Evolutionary conservation across 805 yeast genomes (phyloP), one percentile per base, ranked within the genome.

Genomic region (Scheffersomyces amazonensis): DNA sequence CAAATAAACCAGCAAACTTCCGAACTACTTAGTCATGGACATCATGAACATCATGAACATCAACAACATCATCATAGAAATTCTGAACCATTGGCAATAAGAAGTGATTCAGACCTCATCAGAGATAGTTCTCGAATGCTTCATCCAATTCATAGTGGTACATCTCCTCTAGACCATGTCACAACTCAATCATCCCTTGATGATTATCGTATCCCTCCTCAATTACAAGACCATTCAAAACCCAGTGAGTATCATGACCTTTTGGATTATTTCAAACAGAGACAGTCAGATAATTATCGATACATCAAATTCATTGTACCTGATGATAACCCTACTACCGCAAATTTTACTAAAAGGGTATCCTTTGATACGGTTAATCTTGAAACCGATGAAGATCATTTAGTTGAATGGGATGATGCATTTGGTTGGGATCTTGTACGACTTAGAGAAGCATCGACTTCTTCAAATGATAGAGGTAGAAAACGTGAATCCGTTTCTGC

Each of bases 361-460:
- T 71, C 79, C 2, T 78, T 76, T 48, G 81, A 78, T 53, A 75
- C 82, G 13, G 72, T 78, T 15, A 67, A 76, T 40, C 36, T 67
- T 18, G 55, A 56, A 39, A 60, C 48, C 23, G 52, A 48, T 28
- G 54, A 52, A 23, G 48, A 44, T 12, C 52, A 52, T 29, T 50
- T 41, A 15, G 50, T 31, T 34, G 52, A 32, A 32, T 37, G 36
- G 34, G 48, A 23, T 13, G 50, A 43, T 44, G 51, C 41, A 21
- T 31, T 36, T 17, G 44, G 46, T 13, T 32, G 47, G 42, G 23
- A 36, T n/a, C 23, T 29, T 8, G 20, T 35, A 16, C 29, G 29
- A 31, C 11, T 23, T 2, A 27, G 35, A 18, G 32, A 35, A 16
- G 31, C 36, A 32, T 11, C 22, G 12, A 27, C 31, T 23, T 18